Evolutionary conservation across 2,329 filamentous ascomycete genomes (phyloP).

Genomic region (Calonectria hawksworthii): DNA sequence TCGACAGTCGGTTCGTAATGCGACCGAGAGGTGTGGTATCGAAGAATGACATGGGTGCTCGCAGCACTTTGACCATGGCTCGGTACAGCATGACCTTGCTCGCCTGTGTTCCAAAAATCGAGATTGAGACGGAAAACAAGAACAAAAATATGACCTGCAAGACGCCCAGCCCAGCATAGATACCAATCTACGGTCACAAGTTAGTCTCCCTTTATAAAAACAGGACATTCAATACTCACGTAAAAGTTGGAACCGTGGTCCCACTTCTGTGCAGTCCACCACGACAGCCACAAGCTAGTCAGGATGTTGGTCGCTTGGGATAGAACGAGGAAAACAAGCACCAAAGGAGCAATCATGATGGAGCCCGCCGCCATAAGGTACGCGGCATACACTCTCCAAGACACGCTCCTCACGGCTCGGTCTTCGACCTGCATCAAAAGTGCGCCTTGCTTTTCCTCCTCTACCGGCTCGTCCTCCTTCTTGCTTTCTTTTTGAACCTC

Average conservation of each 20-base stretch:
- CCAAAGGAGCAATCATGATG: neutral
- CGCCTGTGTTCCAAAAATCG: neutral
- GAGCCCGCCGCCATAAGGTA: neutral
- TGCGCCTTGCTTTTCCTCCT: neutral
- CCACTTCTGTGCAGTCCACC: conserved; percentile 6
- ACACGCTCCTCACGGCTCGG: neutral
- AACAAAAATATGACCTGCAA: conserved; percentile 5
- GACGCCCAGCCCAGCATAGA: neutral
- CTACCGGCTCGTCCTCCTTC: neutral
- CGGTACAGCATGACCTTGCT: conserved; percentile 8
- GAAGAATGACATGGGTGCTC: conserved; percentile 71
- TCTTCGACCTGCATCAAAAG: conserved; percentile 3
- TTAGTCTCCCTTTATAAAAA: neutral
- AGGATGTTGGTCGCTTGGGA: conserved; percentile 1
- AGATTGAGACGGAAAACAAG: neutral
- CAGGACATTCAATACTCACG: neutral
- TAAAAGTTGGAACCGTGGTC: neutral
- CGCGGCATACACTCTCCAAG: neutral
- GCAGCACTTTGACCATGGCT: neutral
- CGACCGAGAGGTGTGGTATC: conserved; percentile 91
- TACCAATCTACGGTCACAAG: neutral
- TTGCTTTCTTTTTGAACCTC: neutral
- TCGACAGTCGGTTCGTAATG: conserved; percentile 94
- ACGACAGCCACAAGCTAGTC: conserved; percentile 2
- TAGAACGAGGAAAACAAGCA: neutral